Evolutionary conservation across 805 yeast genomes (phyloP), one percentile per base, ranked within the genome.

Genomic region (Candida berthetii): DNA sequence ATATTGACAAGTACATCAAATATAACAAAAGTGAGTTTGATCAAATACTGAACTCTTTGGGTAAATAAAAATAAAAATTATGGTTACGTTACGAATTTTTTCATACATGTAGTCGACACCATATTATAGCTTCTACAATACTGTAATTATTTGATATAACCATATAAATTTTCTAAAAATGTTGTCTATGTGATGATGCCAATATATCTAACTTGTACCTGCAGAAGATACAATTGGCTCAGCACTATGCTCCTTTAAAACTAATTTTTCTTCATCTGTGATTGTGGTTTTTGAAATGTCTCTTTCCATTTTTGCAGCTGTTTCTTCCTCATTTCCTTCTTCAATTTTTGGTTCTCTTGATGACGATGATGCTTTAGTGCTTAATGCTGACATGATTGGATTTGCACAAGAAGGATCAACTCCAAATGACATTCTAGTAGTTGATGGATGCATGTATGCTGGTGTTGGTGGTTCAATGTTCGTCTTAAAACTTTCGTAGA

Each of bases 1-100:
- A 84, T 53, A 68, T 75, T 35, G 69, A 74, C 38, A 85, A 85
- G 66, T 83, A 85, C 52, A 74, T 85, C 57, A 82, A 80, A 62
- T 83, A 76, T 52, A 78, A 71, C 52, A 73, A 72, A 55, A 55
- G 54, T 51, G 72, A 71, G 52, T 58, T 72, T 43, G 76, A 71
- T 43, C 47, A 54, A 24, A 52, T 60, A 13, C 45, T 71, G 15
- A 57, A 61, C 9, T 59, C 70, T 5, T 44, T 70, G 25, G 52
- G 52, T 5, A 48, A 46, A 41, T 49, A 11, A 27, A 9, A 9
- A 22, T n/a, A 22, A 7, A 7, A 7, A 22, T 22, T 15, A 16
- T 31, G 33, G 17, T 11, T 17, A 36, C 7, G 25, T 14, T 3
- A 17, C 11, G 31, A n/a, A n/a, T n/a, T n/a, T n/a, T n/a, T n/a